phyloP scores from a whole-genome alignment of 305 asterid genomes.

The Striga hermonthica region DNA sequence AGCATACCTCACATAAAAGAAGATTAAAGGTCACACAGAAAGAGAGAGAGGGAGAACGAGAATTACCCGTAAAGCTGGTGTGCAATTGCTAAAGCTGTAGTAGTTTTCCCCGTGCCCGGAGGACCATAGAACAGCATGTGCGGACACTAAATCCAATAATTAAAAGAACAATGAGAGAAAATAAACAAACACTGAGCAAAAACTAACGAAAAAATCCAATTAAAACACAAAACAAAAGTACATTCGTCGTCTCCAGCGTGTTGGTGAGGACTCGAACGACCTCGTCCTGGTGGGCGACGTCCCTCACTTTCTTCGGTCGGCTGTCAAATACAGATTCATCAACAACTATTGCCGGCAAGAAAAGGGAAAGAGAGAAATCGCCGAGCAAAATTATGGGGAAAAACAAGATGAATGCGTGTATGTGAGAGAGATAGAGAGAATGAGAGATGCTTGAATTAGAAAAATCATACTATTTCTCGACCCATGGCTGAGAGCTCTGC shows the following conservation, averaged over 20 bases:
- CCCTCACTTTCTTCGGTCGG: constrained; percentile 93
- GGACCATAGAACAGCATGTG: constrained; percentile 98
- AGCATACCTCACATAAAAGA: neutral
- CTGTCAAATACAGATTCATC: constrained; percentile 40
- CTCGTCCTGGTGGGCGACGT: constrained; percentile 96
- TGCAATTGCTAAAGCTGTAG: constrained; percentile 92
- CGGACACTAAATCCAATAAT: constrained; percentile 56
- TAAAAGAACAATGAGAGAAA: neutral
- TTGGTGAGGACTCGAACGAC: constrained; percentile 95
- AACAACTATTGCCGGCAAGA: neutral
- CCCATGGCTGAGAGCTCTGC: constrained; percentile 96
- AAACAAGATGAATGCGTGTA: neutral
- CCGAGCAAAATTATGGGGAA: neutral
- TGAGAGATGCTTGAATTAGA: neutral
- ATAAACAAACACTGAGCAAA: constrained; percentile 7
- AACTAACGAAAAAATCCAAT: neutral
- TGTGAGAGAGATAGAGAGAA: neutral
- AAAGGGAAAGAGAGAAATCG: neutral
- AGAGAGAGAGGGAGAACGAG: too few relatives aligned
- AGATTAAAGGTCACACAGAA: neutral
- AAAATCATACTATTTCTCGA: constrained; percentile 74
- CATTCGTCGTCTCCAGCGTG: constrained; percentile 90
- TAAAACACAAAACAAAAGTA: constrained; percentile 29
- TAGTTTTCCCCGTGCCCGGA: constrained; percentile 97
- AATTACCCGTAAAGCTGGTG: constrained; percentile 55